Evolutionary conservation across 768 basidiomycete species (phyloP), one percentile per base, ranked within the genome.

Genomic region (Phylloporus sp.): DNA sequence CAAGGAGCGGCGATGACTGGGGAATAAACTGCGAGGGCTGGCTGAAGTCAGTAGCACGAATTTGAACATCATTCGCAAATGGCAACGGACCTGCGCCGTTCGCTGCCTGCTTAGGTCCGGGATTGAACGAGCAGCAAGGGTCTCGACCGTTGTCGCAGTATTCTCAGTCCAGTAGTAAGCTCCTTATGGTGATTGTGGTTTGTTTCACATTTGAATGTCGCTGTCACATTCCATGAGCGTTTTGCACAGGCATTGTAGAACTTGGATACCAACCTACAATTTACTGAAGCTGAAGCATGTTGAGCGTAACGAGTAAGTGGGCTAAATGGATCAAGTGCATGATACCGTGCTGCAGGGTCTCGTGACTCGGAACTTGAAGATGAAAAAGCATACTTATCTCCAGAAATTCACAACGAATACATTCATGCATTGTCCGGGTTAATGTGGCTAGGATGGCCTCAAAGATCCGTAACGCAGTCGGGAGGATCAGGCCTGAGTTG

Each of bases 251-350:
- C 16, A 20, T 47, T 31, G 9, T 32, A 39, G 39, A 39, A 29
- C 35, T 23, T 34, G 48, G 12, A 18, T 10, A 26, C 45, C 13
- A 29, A 34, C 27, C 49, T 60, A 36, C 53, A 46, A 49, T 54
- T 39, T 29, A 36, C 38, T 31, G 24, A 26, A n/a, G 40, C 6
- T 16, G 15, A 5, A 6, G 15, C n/a, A 40, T 43, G 51, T 34
- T 11, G 31, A 7, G 29, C 23, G 45, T 11, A 35, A 35, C 20
- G 7, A 49, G 47, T 20, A 27, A 43, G n/a, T 36, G 45, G 20
- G 18, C 23, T n/a, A 22, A 27, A 31, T 5, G 3, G 28, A 40
- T 54, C 23, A 32, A 48, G 22, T 26, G 36, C 43, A 12, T 32
- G 26, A n/a, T 8, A 26, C 15, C 9, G 22, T n/a, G n/a, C n/a